Evolutionary conservation across 371 early-diverging fungal species (phyloP), one percentile per base, ranked within the genome.

Genomic region (Mortierella sp.): DNA sequence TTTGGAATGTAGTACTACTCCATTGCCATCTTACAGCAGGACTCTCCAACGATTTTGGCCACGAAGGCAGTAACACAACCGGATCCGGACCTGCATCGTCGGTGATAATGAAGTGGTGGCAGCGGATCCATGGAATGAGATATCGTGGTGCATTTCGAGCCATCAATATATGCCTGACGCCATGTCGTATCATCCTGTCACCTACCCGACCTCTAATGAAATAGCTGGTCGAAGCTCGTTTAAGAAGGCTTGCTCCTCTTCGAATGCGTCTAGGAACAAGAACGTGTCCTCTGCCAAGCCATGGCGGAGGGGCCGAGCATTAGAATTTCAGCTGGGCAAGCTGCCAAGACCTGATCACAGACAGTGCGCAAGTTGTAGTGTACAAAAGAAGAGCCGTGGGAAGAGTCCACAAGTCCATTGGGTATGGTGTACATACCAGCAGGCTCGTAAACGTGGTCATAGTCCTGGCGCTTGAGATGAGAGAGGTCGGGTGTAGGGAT

Each of bases 281-380:
- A 95, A 98, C 0, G 96, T 95, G 79, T 98, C 98, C 87, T 98
- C 97, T 87, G n/a, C n/a, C n/a, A n/a, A n/a, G n/a, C n/a, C n/a
- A n/a, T n/a, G n/a, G n/a, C n/a, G n/a, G n/a, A n/a, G n/a, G n/a
- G n/a, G n/a, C n/a, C n/a, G n/a, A n/a, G n/a, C n/a, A n/a, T n/a
- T n/a, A n/a, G n/a, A n/a, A n/a, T n/a, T n/a, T n/a, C n/a, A n/a
- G n/a, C n/a, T n/a, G n/a, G n/a, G n/a, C n/a, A n/a, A n/a, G n/a
- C n/a, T n/a, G n/a, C n/a, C n/a, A n/a, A n/a, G n/a, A n/a, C n/a
- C n/a, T n/a, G n/a, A n/a, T n/a, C n/a, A n/a, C n/a, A n/a, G n/a
- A n/a, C n/a, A n/a, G n/a, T n/a, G n/a, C n/a, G n/a, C n/a, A n/a
- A n/a, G n/a, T n/a, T n/a, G n/a, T n/a, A n/a, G n/a, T n/a, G n/a